These are phyloP conservation scores for Fusarium veterinarium DNA, from an alignment of 2,329 filamentous ascomycete species.

Conservation along the genomic window DNA sequence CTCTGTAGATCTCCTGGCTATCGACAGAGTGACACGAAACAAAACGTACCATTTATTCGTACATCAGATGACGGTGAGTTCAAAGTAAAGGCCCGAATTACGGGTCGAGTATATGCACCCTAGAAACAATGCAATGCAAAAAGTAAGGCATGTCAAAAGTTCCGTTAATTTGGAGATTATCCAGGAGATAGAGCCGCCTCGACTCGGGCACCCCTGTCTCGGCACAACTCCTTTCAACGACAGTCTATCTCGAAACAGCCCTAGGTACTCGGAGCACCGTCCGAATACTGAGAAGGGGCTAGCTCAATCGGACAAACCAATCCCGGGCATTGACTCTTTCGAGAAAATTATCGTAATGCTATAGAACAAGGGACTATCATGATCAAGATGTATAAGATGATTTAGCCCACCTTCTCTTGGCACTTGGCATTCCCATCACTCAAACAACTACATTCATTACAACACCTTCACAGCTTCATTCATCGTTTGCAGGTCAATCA, in stretches of 20 bases:
- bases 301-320: neutral
- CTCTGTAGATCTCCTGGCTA: neutral
- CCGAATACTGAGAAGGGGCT: neutral
- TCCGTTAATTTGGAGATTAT: neutral
- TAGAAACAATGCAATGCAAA: neutral
- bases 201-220: neutral
- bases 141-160: neutral
- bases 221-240: neutral
- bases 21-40: neutral
- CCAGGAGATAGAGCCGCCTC: neutral
- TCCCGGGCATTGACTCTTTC: constrained; percentile 1
- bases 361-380: neutral
- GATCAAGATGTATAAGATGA: constrained; percentile 12
- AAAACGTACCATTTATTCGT: neutral
- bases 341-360: neutral
- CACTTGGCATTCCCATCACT: constrained; percentile 15
- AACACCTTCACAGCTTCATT: neutral
- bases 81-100: neutral
- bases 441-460: neutral
- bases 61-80: neutral
- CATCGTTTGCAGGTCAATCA: constrained; percentile 20
- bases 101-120: neutral
- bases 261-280: neutral
- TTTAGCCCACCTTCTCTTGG: constrained; percentile 4
- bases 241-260: constrained; percentile 4